Evolutionary conservation across 2,329 filamentous ascomycete genomes (phyloP).

Genomic region (Fusarium begoniae): DNA sequence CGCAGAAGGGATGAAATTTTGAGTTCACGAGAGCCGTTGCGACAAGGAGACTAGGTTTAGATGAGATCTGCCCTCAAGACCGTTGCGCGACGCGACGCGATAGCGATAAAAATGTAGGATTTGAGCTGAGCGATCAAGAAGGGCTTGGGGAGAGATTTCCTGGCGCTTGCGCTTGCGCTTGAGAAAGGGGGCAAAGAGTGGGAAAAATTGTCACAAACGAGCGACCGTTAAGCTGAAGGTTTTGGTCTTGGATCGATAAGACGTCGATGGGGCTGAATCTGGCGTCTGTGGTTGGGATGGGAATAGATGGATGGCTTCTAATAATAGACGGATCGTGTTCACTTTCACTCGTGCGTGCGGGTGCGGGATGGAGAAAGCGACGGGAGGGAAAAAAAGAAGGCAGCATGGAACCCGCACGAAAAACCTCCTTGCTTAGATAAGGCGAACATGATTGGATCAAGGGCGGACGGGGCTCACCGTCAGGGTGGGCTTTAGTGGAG

Average conservation of each 20-base stretch:
- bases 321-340: conserved; percentile 47
- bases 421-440: conserved; percentile 34
- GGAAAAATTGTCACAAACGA: not conserved
- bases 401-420: conserved; percentile 33
- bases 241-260: conserved; percentile 22
- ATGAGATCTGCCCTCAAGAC: not conserved
- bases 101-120: conserved; percentile 1
- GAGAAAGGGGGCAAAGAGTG: not conserved
- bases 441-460: conserved; percentile 3
- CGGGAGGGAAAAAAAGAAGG: conserved; percentile 39
- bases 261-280: conserved; percentile 45
- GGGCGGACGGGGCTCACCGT: conserved; percentile 9
- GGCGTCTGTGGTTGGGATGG: conserved; percentile 40
- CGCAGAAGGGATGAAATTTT: not conserved
- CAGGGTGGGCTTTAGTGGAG: conserved; percentile 6
- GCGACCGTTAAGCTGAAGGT: conserved; percentile 14
- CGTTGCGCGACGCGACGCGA: conserved; percentile 31
- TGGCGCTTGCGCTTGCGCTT: conserved; percentile 25
- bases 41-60: not conserved
- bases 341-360: conserved; percentile 39
- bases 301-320: conserved; percentile 41
- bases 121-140: not conserved
- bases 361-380: conserved; percentile 35
- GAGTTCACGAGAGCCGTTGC: conserved; percentile 13
- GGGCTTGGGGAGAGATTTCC: not conserved